Evolutionary conservation across 2,329 filamentous ascomycete genomes (phyloP).

Genomic region (Mycogone perniciosa): DNA sequence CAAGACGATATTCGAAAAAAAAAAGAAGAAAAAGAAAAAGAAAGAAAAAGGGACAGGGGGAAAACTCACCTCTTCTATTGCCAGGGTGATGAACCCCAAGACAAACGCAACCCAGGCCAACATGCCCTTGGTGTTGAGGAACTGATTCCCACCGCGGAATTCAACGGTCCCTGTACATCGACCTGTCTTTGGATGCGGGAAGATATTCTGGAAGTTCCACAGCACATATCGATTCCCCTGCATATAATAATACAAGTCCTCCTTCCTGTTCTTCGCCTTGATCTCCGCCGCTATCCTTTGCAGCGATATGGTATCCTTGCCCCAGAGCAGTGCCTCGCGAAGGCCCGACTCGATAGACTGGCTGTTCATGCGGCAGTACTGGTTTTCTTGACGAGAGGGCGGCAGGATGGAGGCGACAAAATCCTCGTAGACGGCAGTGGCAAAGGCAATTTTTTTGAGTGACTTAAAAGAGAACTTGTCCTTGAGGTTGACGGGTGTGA

Average conservation of each 20-base stretch:
- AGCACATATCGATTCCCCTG: conserved; percentile 34
- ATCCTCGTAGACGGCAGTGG: conserved; percentile 29
- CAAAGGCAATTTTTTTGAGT: conserved; percentile 33
- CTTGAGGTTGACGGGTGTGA: conserved; percentile 28
- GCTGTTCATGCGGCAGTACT: conserved; percentile 30
- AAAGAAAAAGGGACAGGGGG: not conserved
- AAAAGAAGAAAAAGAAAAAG: not conserved
- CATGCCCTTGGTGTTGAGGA: conserved; percentile 31
- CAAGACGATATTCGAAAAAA: not conserved
- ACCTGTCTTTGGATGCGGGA: conserved; percentile 31
- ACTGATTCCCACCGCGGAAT: conserved; percentile 35
- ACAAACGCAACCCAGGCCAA: conserved; percentile 35
- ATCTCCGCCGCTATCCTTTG: conserved; percentile 26
- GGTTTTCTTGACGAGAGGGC: conserved; percentile 28
- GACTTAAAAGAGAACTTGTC: conserved; percentile 31
- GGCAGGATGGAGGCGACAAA: conserved; percentile 28
- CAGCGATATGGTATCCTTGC: conserved; percentile 22
- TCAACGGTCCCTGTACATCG: conserved; percentile 33
- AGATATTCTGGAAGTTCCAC: conserved; percentile 37
- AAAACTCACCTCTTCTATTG: conserved; percentile 28
- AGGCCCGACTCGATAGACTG: conserved; percentile 27
- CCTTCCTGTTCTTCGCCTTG: conserved; percentile 20
- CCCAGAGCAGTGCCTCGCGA: conserved; percentile 21
- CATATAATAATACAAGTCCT: conserved; percentile 31
- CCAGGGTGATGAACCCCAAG: conserved; percentile 32